Evolutionary conservation across 768 basidiomycete species (phyloP).

Genomic region (Leccinum fibrillosum): DNA sequence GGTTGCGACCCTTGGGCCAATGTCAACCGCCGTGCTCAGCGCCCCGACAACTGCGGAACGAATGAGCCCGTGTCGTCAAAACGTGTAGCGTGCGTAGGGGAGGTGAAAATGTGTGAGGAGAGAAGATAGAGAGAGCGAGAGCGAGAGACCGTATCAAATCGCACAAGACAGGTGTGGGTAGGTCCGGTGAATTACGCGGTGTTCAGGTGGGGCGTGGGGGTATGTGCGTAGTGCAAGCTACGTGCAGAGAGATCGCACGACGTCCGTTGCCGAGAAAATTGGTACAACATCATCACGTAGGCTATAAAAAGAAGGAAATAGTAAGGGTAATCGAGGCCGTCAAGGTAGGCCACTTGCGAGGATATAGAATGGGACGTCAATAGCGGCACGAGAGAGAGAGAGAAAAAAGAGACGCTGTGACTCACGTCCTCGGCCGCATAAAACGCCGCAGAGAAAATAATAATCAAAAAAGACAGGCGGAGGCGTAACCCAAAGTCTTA

Average conservation of each 20-base stretch:
- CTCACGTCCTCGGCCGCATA: constrained; percentile 12
- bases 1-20: too few relatives aligned
- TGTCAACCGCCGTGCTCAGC: too few relatives aligned
- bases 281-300: constrained; percentile 9
- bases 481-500: constrained; percentile 27
- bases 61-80: too few relatives aligned
- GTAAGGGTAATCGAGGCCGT: neutral
- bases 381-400: neutral
- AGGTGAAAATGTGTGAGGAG: too few relatives aligned
- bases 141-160: too few relatives aligned
- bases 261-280: neutral
- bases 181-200: neutral
- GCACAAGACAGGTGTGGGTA: neutral
- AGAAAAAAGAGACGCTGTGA: neutral
- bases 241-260: neutral
- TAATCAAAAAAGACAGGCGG: too few relatives aligned
- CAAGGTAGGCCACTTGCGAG: neutral
- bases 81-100: too few relatives aligned
- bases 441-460: neutral
- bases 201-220: too few relatives aligned
- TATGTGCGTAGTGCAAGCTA: too few relatives aligned
- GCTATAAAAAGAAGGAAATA: neutral
- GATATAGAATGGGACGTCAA: constrained; percentile 2
- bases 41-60: too few relatives aligned
- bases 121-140: too few relatives aligned